Evolutionary conservation across 768 basidiomycete species (phyloP), one percentile per base, ranked within the genome.

Genomic region (Paxillus rubicundulus): DNA sequence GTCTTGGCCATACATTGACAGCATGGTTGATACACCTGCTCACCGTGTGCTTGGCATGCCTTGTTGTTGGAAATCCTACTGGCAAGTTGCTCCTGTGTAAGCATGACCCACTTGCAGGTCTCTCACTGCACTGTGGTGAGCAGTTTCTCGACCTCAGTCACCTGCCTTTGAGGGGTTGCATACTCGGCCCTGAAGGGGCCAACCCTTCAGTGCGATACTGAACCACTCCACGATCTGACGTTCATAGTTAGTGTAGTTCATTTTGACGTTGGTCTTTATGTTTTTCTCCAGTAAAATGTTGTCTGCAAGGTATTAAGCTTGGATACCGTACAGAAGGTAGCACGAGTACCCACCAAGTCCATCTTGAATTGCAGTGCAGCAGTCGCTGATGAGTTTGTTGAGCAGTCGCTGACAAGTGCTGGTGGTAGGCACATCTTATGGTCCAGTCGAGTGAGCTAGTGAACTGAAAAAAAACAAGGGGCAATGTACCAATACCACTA

Each of bases 171-270:
- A 24, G 21, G 21, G 21, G 5, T 24, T 24, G 21, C 5, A 24
- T 24, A 24, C 21, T 24, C 5, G 21, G 21, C 21, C 21, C 5
- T 5, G 5, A 24, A 24, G 21, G 21, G 51, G 55, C 46, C 51
- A 56, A 10, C 46, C 40, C 10, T 36, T n/a, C 4, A 56, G 38
- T 10, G 20, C 12, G 1, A 56, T 30, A 18, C 55, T 5, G 9
- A 21, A 43, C 1, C 34, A 13, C 28, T 52, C 32, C 5, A 56
- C 45, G 10, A 56, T 56, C n/a, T 9, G 34, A 3, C n/a, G 16
- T 17, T 56, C 32, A 16, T 56, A 56, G 21, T 56, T 56, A 4
- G 9, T 28, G 18, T 56, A 56, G 34, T 52, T 48, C 49, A 50
- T 50, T 8, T 43, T 49, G 13, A 49, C 18, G 24, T 37, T 27